A percentile compares a stretch with the other conserved stretches of the same genome.
These are phyloP conservation scores for Brachypodium distachyon DNA, from an alignment of 202 grass and related monocot species.

Conservation along the genomic window DNA sequence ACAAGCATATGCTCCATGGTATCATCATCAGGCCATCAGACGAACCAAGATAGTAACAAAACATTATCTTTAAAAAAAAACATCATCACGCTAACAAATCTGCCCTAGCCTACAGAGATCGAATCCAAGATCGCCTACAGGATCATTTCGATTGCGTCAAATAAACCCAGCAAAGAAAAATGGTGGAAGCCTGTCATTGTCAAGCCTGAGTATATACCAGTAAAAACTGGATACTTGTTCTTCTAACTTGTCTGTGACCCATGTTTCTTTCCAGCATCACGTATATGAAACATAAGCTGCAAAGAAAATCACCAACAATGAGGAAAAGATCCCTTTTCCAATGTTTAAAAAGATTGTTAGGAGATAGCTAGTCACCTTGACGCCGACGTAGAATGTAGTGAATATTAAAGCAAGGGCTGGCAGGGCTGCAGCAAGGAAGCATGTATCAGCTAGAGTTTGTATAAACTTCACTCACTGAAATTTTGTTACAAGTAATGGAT, in stretches of 20 bases:
- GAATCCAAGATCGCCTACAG: neutral
- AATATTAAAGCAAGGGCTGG: constrained; percentile 51
- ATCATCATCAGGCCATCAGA: neutral
- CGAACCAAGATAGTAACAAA: too few relatives aligned
- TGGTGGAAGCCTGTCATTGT: neutral
- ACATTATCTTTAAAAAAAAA: too few relatives aligned
- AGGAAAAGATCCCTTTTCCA: neutral
- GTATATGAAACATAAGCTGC: constrained; percentile 91
- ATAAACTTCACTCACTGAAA: neutral
- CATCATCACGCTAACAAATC: neutral
- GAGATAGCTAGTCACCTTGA: constrained; percentile 55
- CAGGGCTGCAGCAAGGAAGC: constrained; percentile 26
- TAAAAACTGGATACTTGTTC: neutral
- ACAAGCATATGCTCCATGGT: too few relatives aligned
- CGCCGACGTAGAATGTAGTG: constrained; percentile 66
- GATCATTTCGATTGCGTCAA: neutral
- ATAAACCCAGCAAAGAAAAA: neutral
- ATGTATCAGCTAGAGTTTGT: constrained; percentile 15
- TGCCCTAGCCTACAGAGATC: neutral
- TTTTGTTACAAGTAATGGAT: neutral
- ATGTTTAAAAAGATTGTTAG: neutral
- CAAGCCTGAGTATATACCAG: neutral
- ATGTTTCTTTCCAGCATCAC: constrained; percentile 28
- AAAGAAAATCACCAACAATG: constrained; percentile 3
- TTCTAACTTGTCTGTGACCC: neutral